Percentiles rank a stretch among this genome's conserved stretches.
phyloP scores from a whole-genome alignment of 768 basidiomycete species.

The Auricularia sp. region DNA sequence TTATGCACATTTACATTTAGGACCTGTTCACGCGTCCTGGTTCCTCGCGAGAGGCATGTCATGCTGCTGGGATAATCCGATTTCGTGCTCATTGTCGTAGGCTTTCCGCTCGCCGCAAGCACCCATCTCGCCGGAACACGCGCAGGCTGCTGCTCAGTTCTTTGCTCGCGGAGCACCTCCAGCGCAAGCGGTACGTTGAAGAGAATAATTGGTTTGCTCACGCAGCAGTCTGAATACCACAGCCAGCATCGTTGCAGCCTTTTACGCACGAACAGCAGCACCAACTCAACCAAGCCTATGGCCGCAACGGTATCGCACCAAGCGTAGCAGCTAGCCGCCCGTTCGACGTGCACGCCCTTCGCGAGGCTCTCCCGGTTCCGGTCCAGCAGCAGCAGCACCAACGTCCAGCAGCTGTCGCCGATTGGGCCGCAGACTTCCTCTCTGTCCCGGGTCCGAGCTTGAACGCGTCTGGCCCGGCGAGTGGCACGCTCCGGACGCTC shows the following conservation, averaged over 20 bases:
- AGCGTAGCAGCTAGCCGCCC: not conserved
- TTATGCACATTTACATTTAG: slow-evolving; percentile 23
- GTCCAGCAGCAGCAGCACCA: slow-evolving; percentile 22
- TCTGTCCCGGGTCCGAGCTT: not conserved
- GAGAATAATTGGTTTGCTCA: too few species aligned
- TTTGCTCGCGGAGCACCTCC: slow-evolving; percentile 25
- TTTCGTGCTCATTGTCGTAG: slow-evolving; percentile 23
- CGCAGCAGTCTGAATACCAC: too few species aligned
- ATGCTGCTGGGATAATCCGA: slow-evolving; percentile 12
- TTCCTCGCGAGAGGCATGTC: slow-evolving; percentile 48
- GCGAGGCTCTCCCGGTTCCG: slow-evolving; percentile 33
- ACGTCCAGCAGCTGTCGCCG: slow-evolving; percentile 26
- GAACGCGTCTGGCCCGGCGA: not conserved
- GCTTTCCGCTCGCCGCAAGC: slow-evolving; percentile 48
- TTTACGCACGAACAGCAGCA: too few species aligned
- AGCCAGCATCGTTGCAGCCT: too few species aligned
- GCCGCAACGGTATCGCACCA: too few species aligned
- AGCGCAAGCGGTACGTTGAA: not conserved
- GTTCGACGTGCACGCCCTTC: slow-evolving; percentile 32
- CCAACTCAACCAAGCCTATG: too few species aligned
- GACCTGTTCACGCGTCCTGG: slow-evolving; percentile 64
- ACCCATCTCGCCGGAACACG: slow-evolving; percentile 28
- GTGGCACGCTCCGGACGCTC: not conserved
- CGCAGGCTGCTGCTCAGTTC: slow-evolving; percentile 64
- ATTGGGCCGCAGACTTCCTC: slow-evolving; percentile 1